Evolutionary conservation across 345 rosid genomes (phyloP), one percentile per base, ranked within the genome.

Genomic region (Combretum micranthum): DNA sequence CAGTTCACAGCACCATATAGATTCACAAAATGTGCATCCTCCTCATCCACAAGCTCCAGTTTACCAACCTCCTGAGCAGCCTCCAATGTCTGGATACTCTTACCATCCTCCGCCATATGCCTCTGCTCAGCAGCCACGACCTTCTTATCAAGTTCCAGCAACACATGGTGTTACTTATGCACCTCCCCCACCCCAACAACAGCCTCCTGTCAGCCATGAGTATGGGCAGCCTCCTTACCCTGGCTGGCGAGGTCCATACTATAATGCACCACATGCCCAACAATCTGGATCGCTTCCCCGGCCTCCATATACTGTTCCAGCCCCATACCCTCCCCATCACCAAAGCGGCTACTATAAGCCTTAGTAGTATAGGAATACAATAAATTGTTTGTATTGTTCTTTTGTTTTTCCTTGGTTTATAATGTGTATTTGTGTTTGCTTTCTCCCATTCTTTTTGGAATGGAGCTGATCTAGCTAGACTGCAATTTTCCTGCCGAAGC

Each of bases 221-320:
- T 86, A 86, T 55, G 87, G 93, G 17, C 93, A 86, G 55, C 93
- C 93, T 32, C 88, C 86, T 20, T 80, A 83, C 78, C 90, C 90
- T 17, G 95, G 90, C 44, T 93, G 97, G 97, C 87, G 80, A 12
- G 96, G 96, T 20, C 85, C 97, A 12, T 93, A 89, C 73, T 82
- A 87, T 75, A 85, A 80, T 68, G 77, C 81, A 42, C 92, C 77
- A 13, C 79, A n/a, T n/a, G n/a, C 70, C 18, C 94, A 85, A 69
- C 97, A 87, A 64, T 80, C 82, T 42, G 82, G 77, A 44, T 73
- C 84, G 21, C 39, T 50, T 66, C 89, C 97, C 16, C 82, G 86
- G 54, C 96, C 97, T 65, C 89, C 98, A n/a, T 92, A 93, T 68
- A 72, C 86, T 0, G 63, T 69, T 56, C 92, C 78, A 62, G 69